Conservation (phyloP, 169 alveolate genomes). For the Plasmodium knowlesi region DNA sequence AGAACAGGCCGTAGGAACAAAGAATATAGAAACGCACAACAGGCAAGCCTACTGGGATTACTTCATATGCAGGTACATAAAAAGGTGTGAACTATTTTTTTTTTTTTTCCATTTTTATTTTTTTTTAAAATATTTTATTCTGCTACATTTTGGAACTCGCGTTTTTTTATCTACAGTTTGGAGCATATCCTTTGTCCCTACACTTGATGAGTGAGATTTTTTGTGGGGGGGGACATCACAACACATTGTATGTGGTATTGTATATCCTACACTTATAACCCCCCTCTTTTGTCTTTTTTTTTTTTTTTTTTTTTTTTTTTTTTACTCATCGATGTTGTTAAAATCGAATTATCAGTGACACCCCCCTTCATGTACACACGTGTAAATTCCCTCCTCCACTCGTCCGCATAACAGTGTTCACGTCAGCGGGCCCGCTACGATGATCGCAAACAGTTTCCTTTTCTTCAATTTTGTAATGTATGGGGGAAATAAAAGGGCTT, state of each 20-base stretch:
- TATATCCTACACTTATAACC: neutral
- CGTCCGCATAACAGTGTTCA: neutral
- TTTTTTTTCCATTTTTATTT: neutral
- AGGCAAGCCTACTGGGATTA: neutral
- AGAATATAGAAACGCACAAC: neutral
- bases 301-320: neutral
- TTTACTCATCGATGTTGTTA: neutral
- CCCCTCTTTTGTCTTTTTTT: neutral
- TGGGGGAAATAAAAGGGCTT: neutral
- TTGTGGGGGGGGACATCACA: neutral
- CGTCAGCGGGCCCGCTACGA: neutral
- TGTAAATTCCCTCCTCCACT: neutral
- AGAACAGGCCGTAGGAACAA: neutral
- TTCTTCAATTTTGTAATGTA: neutral
- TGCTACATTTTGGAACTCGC: neutral
- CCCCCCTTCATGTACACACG: neutral
- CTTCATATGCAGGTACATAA: neutral
- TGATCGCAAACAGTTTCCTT: neutral
- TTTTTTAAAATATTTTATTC: neutral
- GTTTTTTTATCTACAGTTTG: neutral
- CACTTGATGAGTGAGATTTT: neutral
- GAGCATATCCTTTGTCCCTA: neutral
- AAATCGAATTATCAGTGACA: neutral
- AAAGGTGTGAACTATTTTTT: neutral
- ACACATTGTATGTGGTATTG: neutral